phyloP scores from a whole-genome alignment of 140 eudicot genomes.

The Bidens hawaiensis region DNA sequence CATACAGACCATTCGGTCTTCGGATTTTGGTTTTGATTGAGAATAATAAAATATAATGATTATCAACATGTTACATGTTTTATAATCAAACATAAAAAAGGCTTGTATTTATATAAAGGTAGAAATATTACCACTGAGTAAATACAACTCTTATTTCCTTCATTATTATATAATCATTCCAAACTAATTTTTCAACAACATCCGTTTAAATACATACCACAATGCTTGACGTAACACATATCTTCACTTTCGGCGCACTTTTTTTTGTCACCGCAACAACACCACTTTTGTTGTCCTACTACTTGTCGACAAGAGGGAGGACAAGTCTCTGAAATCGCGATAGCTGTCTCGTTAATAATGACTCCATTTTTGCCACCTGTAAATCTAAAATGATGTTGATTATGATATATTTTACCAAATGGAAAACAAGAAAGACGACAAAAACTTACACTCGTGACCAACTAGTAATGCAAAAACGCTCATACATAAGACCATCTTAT shows the following conservation, averaged over 20 bases:
- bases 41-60: no score
- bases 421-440: neutral
- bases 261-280: neutral
- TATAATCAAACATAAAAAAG: no score
- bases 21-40: no score
- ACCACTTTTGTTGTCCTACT: neutral
- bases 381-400: neutral
- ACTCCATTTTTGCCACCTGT: neutral
- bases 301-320: neutral
- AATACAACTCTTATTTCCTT: neutral
- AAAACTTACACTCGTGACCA: neutral
- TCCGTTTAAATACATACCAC: neutral
- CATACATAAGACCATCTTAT: neutral
- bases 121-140: no score
- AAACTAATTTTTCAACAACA: neutral
- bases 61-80: no score
- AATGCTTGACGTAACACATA: neutral
- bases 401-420: neutral
- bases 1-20: no score
- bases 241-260: neutral
- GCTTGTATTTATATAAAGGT: no score
- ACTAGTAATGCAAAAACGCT: neutral
- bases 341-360: neutral
- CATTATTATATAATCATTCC: neutral
- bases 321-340: neutral